Conservation (phyloP, 768 basidiomycete species). For the Leccinellum rugosiceps region DNA sequence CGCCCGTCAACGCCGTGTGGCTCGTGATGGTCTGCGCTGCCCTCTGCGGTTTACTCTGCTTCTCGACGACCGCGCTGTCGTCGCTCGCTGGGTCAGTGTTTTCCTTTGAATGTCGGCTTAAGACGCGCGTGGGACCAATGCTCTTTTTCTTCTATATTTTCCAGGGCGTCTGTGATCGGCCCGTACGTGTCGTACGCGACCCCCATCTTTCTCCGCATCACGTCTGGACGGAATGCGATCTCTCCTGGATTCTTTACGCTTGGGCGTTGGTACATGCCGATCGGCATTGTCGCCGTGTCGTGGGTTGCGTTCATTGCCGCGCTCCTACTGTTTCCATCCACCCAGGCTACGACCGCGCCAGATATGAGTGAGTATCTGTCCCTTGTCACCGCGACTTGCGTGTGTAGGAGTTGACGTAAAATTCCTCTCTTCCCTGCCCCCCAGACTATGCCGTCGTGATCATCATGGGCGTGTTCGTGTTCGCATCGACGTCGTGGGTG, state of each 20-base stretch:
- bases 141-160: background rate
- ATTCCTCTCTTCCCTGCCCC: too few species aligned
- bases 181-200: slow-evolving; percentile 60
- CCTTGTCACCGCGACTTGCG: background rate
- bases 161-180: slow-evolving; percentile 66
- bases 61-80: slow-evolving; percentile 57
- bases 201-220: slow-evolving; percentile 70
- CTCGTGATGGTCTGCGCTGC: slow-evolving; percentile 57
- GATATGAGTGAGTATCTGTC: slow-evolving; percentile 52
- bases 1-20: slow-evolving; percentile 76
- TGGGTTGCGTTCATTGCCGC: slow-evolving; percentile 68
- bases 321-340: slow-evolving; percentile 55
- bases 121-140: background rate
- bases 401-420: background rate
- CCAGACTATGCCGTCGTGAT: slow-evolving; percentile 69
- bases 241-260: slow-evolving; percentile 59
- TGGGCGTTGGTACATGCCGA: slow-evolving; percentile 56
- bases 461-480: slow-evolving; percentile 61
- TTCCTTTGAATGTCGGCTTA: background rate
- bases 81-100: slow-evolving; percentile 61
- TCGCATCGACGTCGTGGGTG: slow-evolving; percentile 61
- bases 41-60: slow-evolving; percentile 62
- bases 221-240: slow-evolving; percentile 58
- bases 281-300: slow-evolving; percentile 57
- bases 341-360: slow-evolving; percentile 36